These are phyloP conservation scores for Candida alai DNA, from an alignment of 805 yeast species.

Conservation along the genomic window DNA sequence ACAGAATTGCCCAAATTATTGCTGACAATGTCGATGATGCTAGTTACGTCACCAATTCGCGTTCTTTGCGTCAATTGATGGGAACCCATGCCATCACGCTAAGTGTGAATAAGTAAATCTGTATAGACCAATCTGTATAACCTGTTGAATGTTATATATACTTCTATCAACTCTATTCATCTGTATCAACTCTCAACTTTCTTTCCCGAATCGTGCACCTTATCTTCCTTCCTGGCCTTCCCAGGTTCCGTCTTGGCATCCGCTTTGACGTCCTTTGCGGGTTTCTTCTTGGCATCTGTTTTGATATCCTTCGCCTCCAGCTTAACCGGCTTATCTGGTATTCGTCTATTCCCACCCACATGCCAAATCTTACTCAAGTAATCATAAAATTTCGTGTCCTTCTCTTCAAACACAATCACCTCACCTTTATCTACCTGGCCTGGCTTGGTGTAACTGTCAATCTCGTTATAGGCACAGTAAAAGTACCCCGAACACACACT, in stretches of 20 bases:
- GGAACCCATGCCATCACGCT: constrained; percentile 21
- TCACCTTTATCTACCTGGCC: constrained; percentile 7
- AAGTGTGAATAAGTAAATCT: constrained; percentile 10
- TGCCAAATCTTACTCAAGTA: constrained; percentile 36
- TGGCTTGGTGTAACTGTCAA: constrained; percentile 16
- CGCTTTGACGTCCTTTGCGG: background rate
- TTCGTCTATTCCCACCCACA: constrained; percentile 11
- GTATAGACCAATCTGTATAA: no score
- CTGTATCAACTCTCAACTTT: no score
- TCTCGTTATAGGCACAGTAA: constrained; percentile 36
- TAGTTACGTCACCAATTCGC: constrained; percentile 10
- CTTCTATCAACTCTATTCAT: no score
- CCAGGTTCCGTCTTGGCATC: no score
- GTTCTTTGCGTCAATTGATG: constrained; percentile 20
- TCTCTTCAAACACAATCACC: constrained; percentile 9
- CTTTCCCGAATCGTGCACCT: no score
- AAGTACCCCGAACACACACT: constrained; percentile 31
- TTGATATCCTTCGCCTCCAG: background rate
- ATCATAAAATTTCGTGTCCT: constrained; percentile 17
- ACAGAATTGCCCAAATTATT: constrained; percentile 26
- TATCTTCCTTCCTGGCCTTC: no score
- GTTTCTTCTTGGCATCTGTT: background rate
- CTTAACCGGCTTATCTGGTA: no score
- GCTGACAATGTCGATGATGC: constrained; percentile 14
- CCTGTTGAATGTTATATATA: no score